These are phyloP conservation scores for Geotrichum carabidarum DNA, from an alignment of 1,139 yeast species.

Conservation along the genomic window DNA sequence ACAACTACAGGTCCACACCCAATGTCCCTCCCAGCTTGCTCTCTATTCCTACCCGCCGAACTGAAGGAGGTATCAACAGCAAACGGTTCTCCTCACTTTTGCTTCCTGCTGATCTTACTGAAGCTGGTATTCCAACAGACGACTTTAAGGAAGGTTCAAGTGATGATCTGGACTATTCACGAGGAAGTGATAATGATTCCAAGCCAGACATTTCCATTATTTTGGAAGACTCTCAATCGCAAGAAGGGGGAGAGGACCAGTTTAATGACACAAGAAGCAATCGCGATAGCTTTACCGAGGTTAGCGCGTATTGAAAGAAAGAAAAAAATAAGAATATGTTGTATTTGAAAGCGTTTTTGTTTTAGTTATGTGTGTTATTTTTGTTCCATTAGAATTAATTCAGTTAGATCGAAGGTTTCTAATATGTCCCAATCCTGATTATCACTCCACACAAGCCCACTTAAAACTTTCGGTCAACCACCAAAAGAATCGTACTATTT, in stretches of 20 bases:
- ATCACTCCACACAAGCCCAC: no score
- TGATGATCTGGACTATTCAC: neutral
- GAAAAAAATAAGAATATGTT: neutral
- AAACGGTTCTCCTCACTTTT: slow-evolving; percentile 18
- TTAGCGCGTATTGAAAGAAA: slow-evolving; percentile 29
- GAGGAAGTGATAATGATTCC: neutral
- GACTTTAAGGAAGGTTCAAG: neutral
- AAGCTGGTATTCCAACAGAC: slow-evolving; percentile 15
- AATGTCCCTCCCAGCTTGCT: neutral
- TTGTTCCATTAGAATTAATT: neutral
- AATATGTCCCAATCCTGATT: no score
- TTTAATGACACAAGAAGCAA: slow-evolving; percentile 21
- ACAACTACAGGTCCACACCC: neutral
- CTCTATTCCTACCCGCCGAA: slow-evolving; percentile 3
- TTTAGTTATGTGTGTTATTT: neutral
- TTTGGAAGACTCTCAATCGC: slow-evolving; percentile 4
- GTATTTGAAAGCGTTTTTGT: neutral
- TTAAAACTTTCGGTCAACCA: no score
- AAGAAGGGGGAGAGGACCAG: slow-evolving; percentile 1
- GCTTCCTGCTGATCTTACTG: slow-evolving; percentile 16
- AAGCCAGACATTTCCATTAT: slow-evolving; percentile 3
- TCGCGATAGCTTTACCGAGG: slow-evolving; percentile 32
- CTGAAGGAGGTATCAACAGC: slow-evolving; percentile 1
- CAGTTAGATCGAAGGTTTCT: neutral
- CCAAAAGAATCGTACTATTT: no score